Evolutionary conservation across 2,329 filamentous ascomycete species (phyloP).

Genomic region (Aspergillus fumigatiaffinis): DNA sequence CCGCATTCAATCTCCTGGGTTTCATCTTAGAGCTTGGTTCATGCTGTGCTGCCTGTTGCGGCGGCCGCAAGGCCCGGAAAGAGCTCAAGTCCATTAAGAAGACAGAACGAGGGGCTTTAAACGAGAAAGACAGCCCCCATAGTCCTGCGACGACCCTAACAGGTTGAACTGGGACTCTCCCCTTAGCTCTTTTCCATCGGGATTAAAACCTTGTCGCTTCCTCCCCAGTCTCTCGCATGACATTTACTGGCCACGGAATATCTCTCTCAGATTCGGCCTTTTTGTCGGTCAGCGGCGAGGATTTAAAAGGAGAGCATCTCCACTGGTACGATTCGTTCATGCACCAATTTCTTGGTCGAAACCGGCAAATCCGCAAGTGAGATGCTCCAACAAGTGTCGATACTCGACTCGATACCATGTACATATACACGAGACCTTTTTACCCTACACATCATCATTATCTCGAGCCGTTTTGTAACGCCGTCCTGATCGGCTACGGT

Average conservation of each 20-base stretch:
- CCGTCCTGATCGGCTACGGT: background rate
- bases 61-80: conserved; percentile 36
- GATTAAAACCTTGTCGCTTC: background rate
- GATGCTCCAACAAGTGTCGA: background rate
- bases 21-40: conserved; percentile 71
- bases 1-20: conserved; percentile 62
- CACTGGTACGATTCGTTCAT: too few relatives aligned
- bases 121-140: conserved; percentile 12
- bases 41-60: conserved; percentile 63
- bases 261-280: background rate
- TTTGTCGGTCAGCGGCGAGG: background rate
- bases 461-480: background rate
- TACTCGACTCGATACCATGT: background rate
- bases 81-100: conserved; percentile 20
- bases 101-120: conserved; percentile 10
- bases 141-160: conserved; percentile 5
- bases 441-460: background rate
- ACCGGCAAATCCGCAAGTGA: background rate
- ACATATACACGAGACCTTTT: background rate
- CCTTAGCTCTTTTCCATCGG: background rate
- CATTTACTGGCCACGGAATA: background rate
- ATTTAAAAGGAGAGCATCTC: background rate
- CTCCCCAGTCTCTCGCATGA: background rate
- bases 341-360: background rate
- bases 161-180: background rate